A percentile compares a stretch with the other conserved stretches of the same genome.
Evolutionary conservation across 495 filamentous ascomycete species (phyloP).

Genomic region (Bryoglossum gracile): DNA sequence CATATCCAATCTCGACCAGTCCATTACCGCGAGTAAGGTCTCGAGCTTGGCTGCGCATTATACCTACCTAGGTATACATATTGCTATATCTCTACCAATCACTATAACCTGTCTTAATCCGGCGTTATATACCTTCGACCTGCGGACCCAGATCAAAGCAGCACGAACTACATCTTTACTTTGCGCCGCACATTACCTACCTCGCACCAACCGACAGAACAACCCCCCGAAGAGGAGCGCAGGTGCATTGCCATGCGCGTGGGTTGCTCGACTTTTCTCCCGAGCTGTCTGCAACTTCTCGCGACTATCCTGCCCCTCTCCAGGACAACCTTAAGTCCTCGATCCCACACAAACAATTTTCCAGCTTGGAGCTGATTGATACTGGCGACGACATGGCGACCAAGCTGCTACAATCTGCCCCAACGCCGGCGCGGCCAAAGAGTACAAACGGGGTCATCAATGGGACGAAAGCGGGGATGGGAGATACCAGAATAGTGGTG

Average conservation of each 20-base stretch:
- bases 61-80: background rate
- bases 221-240: slow-evolving; percentile 3
- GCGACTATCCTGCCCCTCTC: background rate
- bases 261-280: slow-evolving; percentile 7
- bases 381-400: slow-evolving; percentile 19
- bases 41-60: slow-evolving; percentile 8
- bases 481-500: slow-evolving; percentile 47
- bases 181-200: slow-evolving; percentile 1
- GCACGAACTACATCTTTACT: no score
- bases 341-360: slow-evolving; percentile 4
- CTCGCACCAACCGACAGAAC: background rate
- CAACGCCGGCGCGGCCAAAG: slow-evolving; percentile 22
- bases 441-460: slow-evolving; percentile 27
- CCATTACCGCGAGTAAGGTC: no score
- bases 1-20: slow-evolving; percentile 5
- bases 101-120: no score
- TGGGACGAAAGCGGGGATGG: slow-evolving; percentile 22
- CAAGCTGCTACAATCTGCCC: slow-evolving; percentile 25
- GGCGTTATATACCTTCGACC: no score
- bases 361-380: slow-evolving; percentile 4
- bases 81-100: background rate
- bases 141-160: no score
- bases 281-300: slow-evolving; percentile 2
- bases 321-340: background rate
- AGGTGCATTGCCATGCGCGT: slow-evolving; percentile 19